phyloP scores from a whole-genome alignment of 176 grass and related monocot species.

The Cymbopogon citratus region DNA sequence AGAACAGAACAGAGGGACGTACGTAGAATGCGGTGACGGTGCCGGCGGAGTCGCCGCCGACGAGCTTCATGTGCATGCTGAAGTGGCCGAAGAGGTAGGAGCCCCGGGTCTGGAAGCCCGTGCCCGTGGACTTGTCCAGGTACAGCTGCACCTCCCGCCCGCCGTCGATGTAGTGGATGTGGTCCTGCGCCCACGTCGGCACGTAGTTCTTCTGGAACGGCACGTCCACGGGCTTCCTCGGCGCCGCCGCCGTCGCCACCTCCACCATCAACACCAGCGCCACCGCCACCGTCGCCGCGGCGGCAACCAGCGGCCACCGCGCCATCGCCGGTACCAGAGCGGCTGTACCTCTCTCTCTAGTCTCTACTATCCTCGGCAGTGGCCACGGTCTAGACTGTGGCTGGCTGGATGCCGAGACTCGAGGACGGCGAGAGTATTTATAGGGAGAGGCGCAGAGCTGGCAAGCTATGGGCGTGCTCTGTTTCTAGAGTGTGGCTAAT shows the following conservation, averaged over 20 bases:
- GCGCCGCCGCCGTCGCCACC: conserved; percentile 10
- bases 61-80: conserved; percentile 90
- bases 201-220: conserved; percentile 69
- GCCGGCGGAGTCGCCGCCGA: conserved; percentile 70
- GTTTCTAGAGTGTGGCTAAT: neutral
- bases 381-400: neutral
- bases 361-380: neutral
- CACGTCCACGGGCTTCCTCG: conserved; percentile 63
- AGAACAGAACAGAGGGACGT: neutral
- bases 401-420: neutral
- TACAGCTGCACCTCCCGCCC: conserved; percentile 59
- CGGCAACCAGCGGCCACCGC: neutral
- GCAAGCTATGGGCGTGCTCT: neutral
- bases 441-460: neutral
- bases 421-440: neutral
- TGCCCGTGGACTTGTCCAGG: conserved; percentile 60
- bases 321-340: too few relatives aligned
- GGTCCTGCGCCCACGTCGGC: conserved; percentile 74
- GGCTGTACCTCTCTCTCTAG: too few relatives aligned
- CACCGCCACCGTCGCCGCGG: neutral
- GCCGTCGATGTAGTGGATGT: conserved; percentile 64
- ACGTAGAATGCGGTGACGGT: conserved; percentile 81
- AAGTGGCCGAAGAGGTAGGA: conserved; percentile 83
- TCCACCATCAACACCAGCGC: neutral
- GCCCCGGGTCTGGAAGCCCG: conserved; percentile 74